Base-by-base conservation (phyloP, 495 filamentous ascomycete species). In the Penicillium robsamsonii region DNA sequence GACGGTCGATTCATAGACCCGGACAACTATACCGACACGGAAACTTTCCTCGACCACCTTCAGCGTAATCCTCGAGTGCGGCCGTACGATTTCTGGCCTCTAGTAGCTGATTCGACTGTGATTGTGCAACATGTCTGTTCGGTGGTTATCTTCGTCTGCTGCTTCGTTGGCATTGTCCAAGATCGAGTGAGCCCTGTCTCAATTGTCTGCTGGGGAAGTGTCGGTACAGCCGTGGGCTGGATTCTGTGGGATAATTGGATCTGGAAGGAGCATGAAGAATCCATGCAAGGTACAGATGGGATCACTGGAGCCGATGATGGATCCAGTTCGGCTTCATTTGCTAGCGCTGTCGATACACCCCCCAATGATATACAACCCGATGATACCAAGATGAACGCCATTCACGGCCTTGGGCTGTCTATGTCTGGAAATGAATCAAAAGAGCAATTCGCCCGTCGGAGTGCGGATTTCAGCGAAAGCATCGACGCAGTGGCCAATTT, bases 11-110 rank as follows among this genome's bases (percentile, higher is more conserved):
- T 46, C n/a, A 37, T 58, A 96, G 91, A 96, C 70, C 93, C 95
- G 18, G 94, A 98, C 73, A 98, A 98, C 69, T 97, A 97, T 72
- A 97, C 95, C 46, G 94, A 98, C 69, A 90, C 92, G 68, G 87
- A 88, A 44, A 96, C 92, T 22, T 98, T 98, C 63, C 87, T 98
- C 54, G 92, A 95, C 64, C 90, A 96, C 59, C 83, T 98, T 10
- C 95, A 98, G 69, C 87, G 93, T 22, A 98, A 98, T 69, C 94
- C 93, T 12, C 86, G 92, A 17, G 85, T 97, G 40, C 87, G 92
- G 42, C 92, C 94, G 0, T 98, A 98, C 67, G 91, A 97, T 67
- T 98, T 98, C 75, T 98, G 95, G 92, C 90, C 92, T 3, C 80
- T 98, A 5, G 90, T 97, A 37, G 88, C 91, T 55, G 94, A 97